A percentile compares a stretch with the other conserved stretches of the same genome.
phyloP scores from a whole-genome alignment of 2,329 filamentous ascomycete species.

The Dactylellina sp. region DNA sequence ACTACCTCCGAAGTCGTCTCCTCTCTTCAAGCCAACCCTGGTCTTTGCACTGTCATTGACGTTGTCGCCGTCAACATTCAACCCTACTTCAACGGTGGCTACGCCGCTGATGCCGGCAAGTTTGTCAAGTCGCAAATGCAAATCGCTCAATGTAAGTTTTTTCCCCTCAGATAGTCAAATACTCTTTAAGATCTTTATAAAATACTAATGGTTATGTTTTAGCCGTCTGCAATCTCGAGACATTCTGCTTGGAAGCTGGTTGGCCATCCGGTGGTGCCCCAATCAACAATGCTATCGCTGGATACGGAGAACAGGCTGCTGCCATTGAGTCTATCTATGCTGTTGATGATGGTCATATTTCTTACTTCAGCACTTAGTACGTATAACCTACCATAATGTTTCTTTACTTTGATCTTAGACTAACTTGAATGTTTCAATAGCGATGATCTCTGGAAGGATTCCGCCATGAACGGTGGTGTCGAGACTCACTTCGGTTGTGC shows the following conservation, averaged over 20 bases:
- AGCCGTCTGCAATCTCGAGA: slow-evolving; percentile 76
- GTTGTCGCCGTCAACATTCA: slow-evolving; percentile 88
- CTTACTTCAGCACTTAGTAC: slow-evolving; percentile 76
- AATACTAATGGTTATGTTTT: slow-evolving; percentile 34
- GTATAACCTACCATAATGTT: slow-evolving; percentile 1
- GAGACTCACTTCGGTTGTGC: slow-evolving; percentile 84
- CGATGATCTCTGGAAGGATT: slow-evolving; percentile 84
- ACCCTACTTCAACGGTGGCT: slow-evolving; percentile 87
- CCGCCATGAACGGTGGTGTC: slow-evolving; percentile 73
- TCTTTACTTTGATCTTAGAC: background rate
- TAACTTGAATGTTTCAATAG: slow-evolving; percentile 66
- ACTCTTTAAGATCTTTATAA: background rate
- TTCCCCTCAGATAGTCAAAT: too few species aligned
- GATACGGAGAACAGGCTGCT: slow-evolving; percentile 73
- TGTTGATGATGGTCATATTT: slow-evolving; percentile 73
- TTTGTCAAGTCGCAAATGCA: slow-evolving; percentile 81
- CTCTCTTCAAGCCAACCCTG: slow-evolving; percentile 75
- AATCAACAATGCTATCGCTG: slow-evolving; percentile 80
- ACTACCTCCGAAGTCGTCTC: slow-evolving; percentile 89
- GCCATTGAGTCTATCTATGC: slow-evolving; percentile 79
- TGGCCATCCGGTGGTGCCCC: slow-evolving; percentile 79
- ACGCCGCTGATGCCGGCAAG: slow-evolving; percentile 75
- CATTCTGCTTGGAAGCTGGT: slow-evolving; percentile 88
- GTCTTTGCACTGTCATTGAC: slow-evolving; percentile 80
- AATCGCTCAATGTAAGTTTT: slow-evolving; percentile 70